Evolutionary conservation across 2,329 filamentous ascomycete genomes (phyloP).

Genomic region (Fusarium graminum): DNA sequence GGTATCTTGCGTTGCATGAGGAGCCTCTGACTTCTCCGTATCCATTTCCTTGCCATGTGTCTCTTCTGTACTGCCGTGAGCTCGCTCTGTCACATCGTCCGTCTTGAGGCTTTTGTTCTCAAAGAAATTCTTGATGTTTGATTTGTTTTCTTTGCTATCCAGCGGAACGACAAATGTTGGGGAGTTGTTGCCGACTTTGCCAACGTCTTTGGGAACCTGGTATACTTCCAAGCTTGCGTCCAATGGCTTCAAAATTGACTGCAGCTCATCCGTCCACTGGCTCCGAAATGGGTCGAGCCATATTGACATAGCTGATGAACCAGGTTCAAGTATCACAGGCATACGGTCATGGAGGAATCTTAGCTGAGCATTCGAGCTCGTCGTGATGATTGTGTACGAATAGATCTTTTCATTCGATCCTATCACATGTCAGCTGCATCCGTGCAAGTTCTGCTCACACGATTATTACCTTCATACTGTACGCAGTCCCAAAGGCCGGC

Average conservation of each 20-base stretch:
- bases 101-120: constrained; percentile 62
- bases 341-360: constrained; percentile 93
- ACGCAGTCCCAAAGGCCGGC: constrained; percentile 94
- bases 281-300: constrained; percentile 83
- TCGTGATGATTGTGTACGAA: constrained; percentile 95
- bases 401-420: constrained; percentile 74
- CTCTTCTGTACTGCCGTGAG: neutral
- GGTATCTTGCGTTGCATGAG: neutral
- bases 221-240: constrained; percentile 85
- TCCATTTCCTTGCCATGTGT: neutral
- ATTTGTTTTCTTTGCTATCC: constrained; percentile 88
- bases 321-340: constrained; percentile 90
- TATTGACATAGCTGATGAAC: constrained; percentile 74
- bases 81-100: constrained; percentile 49
- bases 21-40: neutral
- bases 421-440: constrained; percentile 13
- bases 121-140: constrained; percentile 95
- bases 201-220: constrained; percentile 87
- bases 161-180: constrained; percentile 85
- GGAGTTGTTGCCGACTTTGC: constrained; percentile 94
- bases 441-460: neutral
- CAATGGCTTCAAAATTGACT: constrained; percentile 83
- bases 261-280: constrained; percentile 83
- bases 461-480: constrained; percentile 76
- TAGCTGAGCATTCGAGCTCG: constrained; percentile 83